A percentile compares a stretch with the other conserved stretches of the same genome.
phyloP scores from a whole-genome alignment of 2,329 filamentous ascomycete species.

The Alternaria novae-zelandiae region DNA sequence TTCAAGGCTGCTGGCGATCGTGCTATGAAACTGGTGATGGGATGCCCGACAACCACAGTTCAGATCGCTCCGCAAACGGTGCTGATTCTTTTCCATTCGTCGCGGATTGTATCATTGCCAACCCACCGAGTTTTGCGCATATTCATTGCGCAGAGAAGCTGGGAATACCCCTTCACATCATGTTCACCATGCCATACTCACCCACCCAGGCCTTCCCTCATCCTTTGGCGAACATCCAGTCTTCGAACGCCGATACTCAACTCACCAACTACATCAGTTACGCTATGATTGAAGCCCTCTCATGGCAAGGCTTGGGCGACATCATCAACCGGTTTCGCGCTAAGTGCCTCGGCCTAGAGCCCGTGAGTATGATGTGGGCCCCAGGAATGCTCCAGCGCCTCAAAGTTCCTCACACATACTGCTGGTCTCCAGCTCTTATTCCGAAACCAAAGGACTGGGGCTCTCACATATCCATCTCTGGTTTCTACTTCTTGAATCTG shows the following conservation, averaged over 20 bases:
- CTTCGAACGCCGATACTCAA: slow-evolving; percentile 34
- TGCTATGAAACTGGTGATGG: slow-evolving; percentile 47
- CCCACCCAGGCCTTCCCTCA: slow-evolving; percentile 55
- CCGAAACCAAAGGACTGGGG: slow-evolving; percentile 25
- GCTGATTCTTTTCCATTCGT: slow-evolving; percentile 67
- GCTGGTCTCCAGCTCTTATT: slow-evolving; percentile 51
- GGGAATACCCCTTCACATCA: slow-evolving; percentile 75
- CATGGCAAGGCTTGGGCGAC: slow-evolving; percentile 59
- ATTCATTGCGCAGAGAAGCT: slow-evolving; percentile 75
- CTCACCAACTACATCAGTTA: slow-evolving; percentile 55
- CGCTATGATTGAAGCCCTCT: slow-evolving; percentile 55
- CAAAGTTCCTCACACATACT: slow-evolving; percentile 53
- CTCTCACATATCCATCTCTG: slow-evolving; percentile 43
- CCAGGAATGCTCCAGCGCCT: slow-evolving; percentile 47
- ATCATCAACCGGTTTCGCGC: slow-evolving; percentile 54
- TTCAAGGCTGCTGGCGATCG: slow-evolving; percentile 37
- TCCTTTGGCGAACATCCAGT: slow-evolving; percentile 57
- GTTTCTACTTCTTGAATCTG: slow-evolving; percentile 54
- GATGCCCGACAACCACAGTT: background rate
- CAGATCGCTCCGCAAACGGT: background rate
- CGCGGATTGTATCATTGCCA: slow-evolving; percentile 78
- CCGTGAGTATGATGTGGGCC: slow-evolving; percentile 45
- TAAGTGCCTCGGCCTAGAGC: slow-evolving; percentile 49
- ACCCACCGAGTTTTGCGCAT: slow-evolving; percentile 77
- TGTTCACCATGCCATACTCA: slow-evolving; percentile 67